These are phyloP conservation scores for Citrus sinensis DNA, from an alignment of 345 rosid genomes.

Conservation along the genomic window DNA sequence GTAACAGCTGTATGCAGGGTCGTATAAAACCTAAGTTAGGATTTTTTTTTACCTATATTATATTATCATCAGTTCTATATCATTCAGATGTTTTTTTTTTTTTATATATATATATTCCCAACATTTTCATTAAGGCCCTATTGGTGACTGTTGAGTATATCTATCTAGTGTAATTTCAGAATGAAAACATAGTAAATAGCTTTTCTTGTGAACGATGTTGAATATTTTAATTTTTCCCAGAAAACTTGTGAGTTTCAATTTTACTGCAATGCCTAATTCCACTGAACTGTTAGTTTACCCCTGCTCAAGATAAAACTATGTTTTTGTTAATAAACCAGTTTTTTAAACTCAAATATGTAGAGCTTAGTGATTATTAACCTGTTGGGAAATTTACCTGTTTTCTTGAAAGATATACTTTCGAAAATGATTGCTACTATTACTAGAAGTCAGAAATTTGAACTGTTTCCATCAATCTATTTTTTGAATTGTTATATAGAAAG, in stretches of 20 bases:
- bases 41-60: background rate
- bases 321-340: background rate
- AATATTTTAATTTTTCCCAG: background rate
- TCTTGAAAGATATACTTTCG: background rate
- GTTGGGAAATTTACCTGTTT: background rate
- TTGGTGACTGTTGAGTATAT: background rate
- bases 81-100: background rate
- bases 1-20: slow-evolving; percentile 18
- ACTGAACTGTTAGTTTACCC: background rate
- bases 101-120: no score
- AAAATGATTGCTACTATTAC: background rate
- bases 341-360: background rate
- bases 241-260: background rate
- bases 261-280: background rate
- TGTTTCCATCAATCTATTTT: background rate
- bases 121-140: background rate
- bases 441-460: background rate
- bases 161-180: background rate
- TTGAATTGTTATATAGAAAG: background rate
- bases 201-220: background rate
- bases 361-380: background rate
- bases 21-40: background rate
- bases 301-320: background rate
- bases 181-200: background rate
- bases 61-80: background rate